Base-by-base conservation (phyloP, 345 rosid species). In the Cardamine chenopodiifolia region DNA sequence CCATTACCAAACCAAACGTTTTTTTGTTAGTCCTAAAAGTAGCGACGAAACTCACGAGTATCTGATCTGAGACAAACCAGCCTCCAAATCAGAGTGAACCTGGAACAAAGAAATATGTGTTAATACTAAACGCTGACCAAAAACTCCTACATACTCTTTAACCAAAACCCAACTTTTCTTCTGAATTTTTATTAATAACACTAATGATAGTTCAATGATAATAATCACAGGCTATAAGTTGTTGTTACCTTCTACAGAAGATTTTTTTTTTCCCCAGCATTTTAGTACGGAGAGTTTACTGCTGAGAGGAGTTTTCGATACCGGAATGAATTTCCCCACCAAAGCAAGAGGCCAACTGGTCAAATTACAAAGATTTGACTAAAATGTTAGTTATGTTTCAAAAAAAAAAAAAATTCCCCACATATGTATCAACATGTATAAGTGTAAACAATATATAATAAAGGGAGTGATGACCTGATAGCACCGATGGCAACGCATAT, bases 261-360 rank as follows among this genome's bases (percentile, higher is more conserved):
- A 72, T 11, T 71, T 77, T 31, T 68, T 75, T 73, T 71, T 78
- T 13, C 77, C 76, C 77, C 81, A 57, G 35, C n/a, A 78, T 44
- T 72, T 78, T n/a, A 72, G 65, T 20, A 0, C 40, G 7, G 59
- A 22, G 44, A 72, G 73, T 40, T 52, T 47, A 23, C 3, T 52
- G 70, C 78, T 71, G 6, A 87, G 15, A 1, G 95, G 91, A 61
- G 92, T 86, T 64, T 26, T 55, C 0, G 97, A 83, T 17, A 95
- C 93, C 18, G 92, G 99, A 44, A 95, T 78, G 31, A 86, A 84
- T 64, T 95, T 92, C 59, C 90, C 99, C 2, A 85, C 62, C 14
- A 85, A 53, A 8, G 96, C 99, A 6, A 95, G 91, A 6, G 99
- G 99, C 99, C 99, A 95, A 70, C 99, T 95, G 85, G 1, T 77